phyloP scores from a whole-genome alignment of 495 filamentous ascomycete genomes.

The Bacidia gigantensis region DNA sequence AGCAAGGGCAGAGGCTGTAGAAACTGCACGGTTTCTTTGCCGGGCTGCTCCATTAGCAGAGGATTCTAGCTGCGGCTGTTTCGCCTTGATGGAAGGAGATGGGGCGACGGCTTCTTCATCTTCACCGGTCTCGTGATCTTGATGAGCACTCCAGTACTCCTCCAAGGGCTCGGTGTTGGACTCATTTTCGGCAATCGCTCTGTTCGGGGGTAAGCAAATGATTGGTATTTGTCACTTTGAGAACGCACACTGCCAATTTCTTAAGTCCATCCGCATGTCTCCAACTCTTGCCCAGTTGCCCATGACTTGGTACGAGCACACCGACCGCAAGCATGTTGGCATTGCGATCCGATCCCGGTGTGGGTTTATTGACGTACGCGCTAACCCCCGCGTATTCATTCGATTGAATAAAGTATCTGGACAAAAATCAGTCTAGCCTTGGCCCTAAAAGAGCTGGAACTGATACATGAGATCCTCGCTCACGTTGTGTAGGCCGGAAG shows the following conservation, averaged over 20 bases:
- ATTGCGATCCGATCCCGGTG: conserved; percentile 64
- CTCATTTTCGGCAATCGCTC: conserved; percentile 38
- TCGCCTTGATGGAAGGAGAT: conserved; percentile 2
- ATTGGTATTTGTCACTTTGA: background rate
- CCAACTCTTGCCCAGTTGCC: conserved; percentile 80
- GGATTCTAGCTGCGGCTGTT: conserved; percentile 2
- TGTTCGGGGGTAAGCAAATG: conserved; percentile 16
- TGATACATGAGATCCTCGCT: conserved; percentile 68
- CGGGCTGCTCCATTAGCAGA: conserved; percentile 32
- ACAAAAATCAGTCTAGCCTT: conserved; percentile 20
- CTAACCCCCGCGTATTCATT: conserved; percentile 72
- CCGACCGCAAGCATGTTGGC: conserved; percentile 89
- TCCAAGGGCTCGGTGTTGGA: conserved; percentile 48
- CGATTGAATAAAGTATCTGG: conserved; percentile 69
- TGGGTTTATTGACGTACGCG: conserved; percentile 78
- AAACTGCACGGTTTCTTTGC: conserved; percentile 38
- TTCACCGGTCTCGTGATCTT: conserved; percentile 33
- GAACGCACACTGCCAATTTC: conserved; percentile 49
- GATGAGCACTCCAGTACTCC: conserved; percentile 64
- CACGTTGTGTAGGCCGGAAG: conserved; percentile 83
- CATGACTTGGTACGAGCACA: conserved; percentile 73
- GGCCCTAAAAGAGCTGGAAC: background rate
- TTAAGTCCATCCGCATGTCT: conserved; percentile 66
- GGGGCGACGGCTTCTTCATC: conserved; percentile 17
- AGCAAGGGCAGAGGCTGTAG: conserved; percentile 46